Base-by-base conservation (phyloP, 345 rosid genomes). In the Leavenworthia alabamica region DNA sequence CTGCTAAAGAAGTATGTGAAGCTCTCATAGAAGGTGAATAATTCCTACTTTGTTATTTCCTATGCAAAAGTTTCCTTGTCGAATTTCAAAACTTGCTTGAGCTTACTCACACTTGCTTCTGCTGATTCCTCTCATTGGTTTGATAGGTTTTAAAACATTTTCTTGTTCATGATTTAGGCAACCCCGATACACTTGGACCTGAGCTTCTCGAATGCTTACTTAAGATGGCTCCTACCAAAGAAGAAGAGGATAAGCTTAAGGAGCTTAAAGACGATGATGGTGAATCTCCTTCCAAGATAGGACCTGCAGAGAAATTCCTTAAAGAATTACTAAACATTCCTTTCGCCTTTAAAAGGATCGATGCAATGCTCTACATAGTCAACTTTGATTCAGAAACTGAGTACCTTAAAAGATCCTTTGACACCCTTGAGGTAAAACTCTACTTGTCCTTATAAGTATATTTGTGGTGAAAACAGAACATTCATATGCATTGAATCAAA, bases 201-300 rank as follows among this genome's bases (percentile, higher is more conserved):
- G 99, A 94, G 78, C 94, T 94, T 24, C 88, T 94, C 2, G 93
- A 90, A 64, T 86, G 96, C 56, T 69, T 94, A 61, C 77, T 88
- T 45, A 94, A 88, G 82, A 94, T 94, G 99, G 89, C 97, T 58
- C 97, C 96, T 27, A 81, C 90, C 0, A 80, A 86, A 75, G 99
- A 90, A 67, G 97, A 94, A 77, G 96, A 86, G 62, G 75, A 53
- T 4, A 94, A 84, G 60, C 79, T 94, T 56, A 81, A 77, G 67
- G 95, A 86, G 60, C 84, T 81, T 80, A 84, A 84, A 40, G 63
- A 49, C 1, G 51, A 31, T n/a, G 29, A 40, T 26, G 88, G 82
- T 44, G 88, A 73, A 74, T 79, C 92, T 1, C 96, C 85, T 7
- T 60, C 73, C 55, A 90, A 90, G 76, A 70, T 88, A 8, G 99